A percentile compares a stretch with the other conserved stretches of the same genome.
These are phyloP conservation scores for Fusarium sp. DNA, from an alignment of 2,329 filamentous ascomycete genomes.

Conservation along the genomic window DNA sequence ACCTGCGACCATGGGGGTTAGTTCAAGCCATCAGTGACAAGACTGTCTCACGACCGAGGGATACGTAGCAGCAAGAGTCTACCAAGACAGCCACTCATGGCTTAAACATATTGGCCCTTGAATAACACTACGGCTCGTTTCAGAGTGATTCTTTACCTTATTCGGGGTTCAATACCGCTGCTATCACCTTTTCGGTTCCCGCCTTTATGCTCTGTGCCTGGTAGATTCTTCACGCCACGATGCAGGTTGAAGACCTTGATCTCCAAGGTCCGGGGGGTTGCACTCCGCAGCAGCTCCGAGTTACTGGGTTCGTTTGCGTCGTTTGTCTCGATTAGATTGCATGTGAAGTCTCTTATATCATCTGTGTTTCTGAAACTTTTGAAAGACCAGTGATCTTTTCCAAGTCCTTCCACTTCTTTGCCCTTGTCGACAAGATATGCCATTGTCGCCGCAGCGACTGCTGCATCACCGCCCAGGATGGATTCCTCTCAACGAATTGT, in stretches of 20 bases:
- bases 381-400: not conserved
- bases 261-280: not conserved
- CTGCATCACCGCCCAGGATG: slow-evolving; percentile 26
- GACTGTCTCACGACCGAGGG: not conserved
- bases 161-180: slow-evolving; percentile 20
- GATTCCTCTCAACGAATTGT: slow-evolving; percentile 40
- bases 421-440: not conserved
- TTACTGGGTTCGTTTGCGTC: slow-evolving; percentile 1
- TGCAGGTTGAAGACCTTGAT: slow-evolving; percentile 1
- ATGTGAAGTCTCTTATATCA: slow-evolving; percentile 4
- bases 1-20: not conserved
- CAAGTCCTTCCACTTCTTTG: not conserved
- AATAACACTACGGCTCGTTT: not conserved
- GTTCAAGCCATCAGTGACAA: not conserved
- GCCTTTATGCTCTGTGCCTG: not conserved
- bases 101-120: not conserved
- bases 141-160: slow-evolving; percentile 2
- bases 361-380: not conserved
- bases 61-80: not conserved
- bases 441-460: slow-evolving; percentile 2
- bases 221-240: slow-evolving; percentile 7
- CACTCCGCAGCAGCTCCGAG: slow-evolving; percentile 10
- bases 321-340: not conserved
- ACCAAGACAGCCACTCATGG: not conserved
- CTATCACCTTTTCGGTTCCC: slow-evolving; percentile 9